These are phyloP conservation scores for Saturnispora galanensis DNA, from an alignment of 805 yeast species.

Conservation along the genomic window DNA sequence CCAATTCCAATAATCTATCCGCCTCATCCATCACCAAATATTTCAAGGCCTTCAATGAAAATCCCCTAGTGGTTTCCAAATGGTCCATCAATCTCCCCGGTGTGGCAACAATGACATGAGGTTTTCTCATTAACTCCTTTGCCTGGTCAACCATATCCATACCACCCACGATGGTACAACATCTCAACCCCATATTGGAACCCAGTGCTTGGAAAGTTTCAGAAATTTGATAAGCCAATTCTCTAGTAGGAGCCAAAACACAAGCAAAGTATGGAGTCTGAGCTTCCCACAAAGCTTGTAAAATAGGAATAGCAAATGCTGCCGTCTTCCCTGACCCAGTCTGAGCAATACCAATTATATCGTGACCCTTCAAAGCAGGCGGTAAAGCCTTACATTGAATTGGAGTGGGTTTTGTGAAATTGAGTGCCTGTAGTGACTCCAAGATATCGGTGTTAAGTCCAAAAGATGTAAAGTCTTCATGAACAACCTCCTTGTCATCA, in stretches of 20 bases:
- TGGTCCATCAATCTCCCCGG: slow-evolving; percentile 89
- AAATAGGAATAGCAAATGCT: slow-evolving; percentile 92
- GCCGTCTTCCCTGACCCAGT: slow-evolving; percentile 99
- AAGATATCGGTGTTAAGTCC: slow-evolving; percentile 68
- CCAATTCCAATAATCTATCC: slow-evolving; percentile 90
- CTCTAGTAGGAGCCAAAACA: slow-evolving; percentile 81
- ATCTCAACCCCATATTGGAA: slow-evolving; percentile 80
- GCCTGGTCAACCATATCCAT: slow-evolving; percentile 99
- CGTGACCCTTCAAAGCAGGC: slow-evolving; percentile 81
- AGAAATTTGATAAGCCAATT: slow-evolving; percentile 77
- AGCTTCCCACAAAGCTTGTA: slow-evolving; percentile 83
- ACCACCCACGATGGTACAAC: slow-evolving; percentile 90
- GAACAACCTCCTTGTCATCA: slow-evolving; percentile 6
- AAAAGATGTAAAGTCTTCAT: slow-evolving; percentile 38
- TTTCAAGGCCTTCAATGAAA: slow-evolving; percentile 65
- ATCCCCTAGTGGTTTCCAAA: slow-evolving; percentile 85
- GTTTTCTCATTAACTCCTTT: slow-evolving; percentile 83
- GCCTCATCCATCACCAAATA: slow-evolving; percentile 95
- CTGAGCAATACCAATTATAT: slow-evolving; percentile 91
- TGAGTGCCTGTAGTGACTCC: slow-evolving; percentile 68
- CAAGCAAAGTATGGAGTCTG: slow-evolving; percentile 85
- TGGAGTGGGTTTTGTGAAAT: slow-evolving; percentile 80
- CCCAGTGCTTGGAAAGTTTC: slow-evolving; percentile 96
- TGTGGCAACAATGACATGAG: slow-evolving; percentile 91
- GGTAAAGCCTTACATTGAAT: slow-evolving; percentile 90